Conservation (phyloP, 805 yeast genomes). For the Hanseniaspora lachancei region DNA sequence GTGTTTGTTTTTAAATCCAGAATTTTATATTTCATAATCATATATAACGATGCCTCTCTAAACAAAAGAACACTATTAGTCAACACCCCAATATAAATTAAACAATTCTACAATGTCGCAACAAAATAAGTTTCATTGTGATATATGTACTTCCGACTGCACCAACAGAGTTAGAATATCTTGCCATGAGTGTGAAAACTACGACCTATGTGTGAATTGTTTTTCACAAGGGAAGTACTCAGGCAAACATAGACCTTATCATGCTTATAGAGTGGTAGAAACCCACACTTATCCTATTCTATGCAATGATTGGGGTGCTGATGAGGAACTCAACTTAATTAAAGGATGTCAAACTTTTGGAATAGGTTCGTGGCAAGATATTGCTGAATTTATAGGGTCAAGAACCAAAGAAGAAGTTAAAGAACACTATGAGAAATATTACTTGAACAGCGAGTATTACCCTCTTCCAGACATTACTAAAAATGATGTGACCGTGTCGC, state of each 20-base stretch:
- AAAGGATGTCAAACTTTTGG: slow-evolving; percentile 90
- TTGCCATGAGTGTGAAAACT: slow-evolving; percentile 87
- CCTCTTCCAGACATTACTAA: slow-evolving; percentile 82
- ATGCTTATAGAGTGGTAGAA: slow-evolving; percentile 81
- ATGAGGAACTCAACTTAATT: slow-evolving; percentile 76
- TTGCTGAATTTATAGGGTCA: slow-evolving; percentile 92
- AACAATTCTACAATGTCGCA: background rate
- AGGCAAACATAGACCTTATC: slow-evolving; percentile 86
- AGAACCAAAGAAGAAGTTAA: slow-evolving; percentile 85
- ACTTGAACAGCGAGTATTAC: slow-evolving; percentile 55
- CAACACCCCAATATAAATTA: background rate
- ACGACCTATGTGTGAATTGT: slow-evolving; percentile 96
- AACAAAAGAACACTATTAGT: background rate
- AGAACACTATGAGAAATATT: slow-evolving; percentile 61
- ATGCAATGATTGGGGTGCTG: slow-evolving; percentile 92
- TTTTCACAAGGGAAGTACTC: slow-evolving; percentile 72
- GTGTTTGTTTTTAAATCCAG: too few species aligned
- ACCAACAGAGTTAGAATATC: slow-evolving; percentile 80
- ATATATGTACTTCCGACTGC: slow-evolving; percentile 91
- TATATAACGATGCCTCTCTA: too few species aligned
- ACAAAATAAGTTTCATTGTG: slow-evolving; percentile 66
- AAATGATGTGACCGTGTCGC: slow-evolving; percentile 35
- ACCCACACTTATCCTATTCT: slow-evolving; percentile 92
- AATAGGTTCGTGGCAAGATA: slow-evolving; percentile 93
- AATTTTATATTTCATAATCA: too few species aligned